phyloP scores from a whole-genome alignment of 495 filamentous ascomycete species.

The Penicillium cinerascens region DNA sequence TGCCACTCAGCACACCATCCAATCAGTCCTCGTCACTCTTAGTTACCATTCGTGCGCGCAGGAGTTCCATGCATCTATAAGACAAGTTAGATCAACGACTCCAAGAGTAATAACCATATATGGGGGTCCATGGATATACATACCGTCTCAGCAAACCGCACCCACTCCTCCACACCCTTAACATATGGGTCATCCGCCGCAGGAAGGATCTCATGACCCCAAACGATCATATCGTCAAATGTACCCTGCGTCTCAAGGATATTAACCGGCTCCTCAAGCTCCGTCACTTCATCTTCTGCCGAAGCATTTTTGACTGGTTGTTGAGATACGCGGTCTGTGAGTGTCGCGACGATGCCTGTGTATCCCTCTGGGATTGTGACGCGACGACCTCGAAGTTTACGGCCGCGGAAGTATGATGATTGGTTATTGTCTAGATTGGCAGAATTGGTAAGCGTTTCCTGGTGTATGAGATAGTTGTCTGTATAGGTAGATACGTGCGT shows the following conservation, averaged over 20 bases:
- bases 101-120: not conserved
- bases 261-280: constrained; percentile 51
- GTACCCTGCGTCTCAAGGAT: constrained; percentile 57
- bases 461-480: not conserved
- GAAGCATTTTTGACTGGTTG: constrained; percentile 40
- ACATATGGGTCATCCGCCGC: constrained; percentile 68
- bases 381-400: constrained; percentile 68
- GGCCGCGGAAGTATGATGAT: constrained; percentile 76
- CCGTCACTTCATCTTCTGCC: constrained; percentile 32
- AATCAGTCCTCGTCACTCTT: not conserved
- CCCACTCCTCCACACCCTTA: constrained; percentile 76
- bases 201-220: constrained; percentile 74
- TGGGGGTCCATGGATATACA: constrained; percentile 4
- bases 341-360: constrained; percentile 44
- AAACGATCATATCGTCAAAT: constrained; percentile 79
- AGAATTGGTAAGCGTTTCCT: constrained; percentile 1
- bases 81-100: not conserved
- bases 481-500: constrained; percentile 1
- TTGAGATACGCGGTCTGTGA: constrained; percentile 31
- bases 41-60: not conserved
- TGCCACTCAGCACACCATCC: not conserved
- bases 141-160: constrained; percentile 67
- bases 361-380: constrained; percentile 73
- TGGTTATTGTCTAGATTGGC: constrained; percentile 40
- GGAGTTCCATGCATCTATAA: constrained; percentile 34